Conservation (phyloP, 495 filamentous ascomycete species). For the Aspergillus steynii region DNA sequence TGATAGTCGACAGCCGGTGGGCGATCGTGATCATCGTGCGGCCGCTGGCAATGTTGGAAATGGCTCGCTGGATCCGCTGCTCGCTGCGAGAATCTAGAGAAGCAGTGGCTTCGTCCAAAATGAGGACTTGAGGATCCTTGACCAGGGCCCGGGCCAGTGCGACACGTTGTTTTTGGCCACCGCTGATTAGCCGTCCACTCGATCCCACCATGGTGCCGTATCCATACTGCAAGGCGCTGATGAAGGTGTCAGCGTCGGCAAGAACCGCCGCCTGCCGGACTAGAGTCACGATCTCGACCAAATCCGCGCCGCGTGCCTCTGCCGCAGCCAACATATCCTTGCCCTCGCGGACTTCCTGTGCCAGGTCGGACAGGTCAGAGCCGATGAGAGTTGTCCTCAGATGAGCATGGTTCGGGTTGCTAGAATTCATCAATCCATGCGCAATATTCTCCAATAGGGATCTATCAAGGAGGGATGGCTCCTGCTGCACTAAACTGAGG, state of each 20-base stretch:
- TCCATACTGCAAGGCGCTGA: slow-evolving; percentile 48
- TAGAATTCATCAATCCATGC: slow-evolving; percentile 62
- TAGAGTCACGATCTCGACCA: slow-evolving; percentile 41
- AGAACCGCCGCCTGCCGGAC: slow-evolving; percentile 40
- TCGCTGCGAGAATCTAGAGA: slow-evolving; percentile 56
- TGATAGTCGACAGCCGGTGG: slow-evolving; percentile 50
- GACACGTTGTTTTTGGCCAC: slow-evolving; percentile 64
- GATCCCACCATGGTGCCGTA: slow-evolving; percentile 54
- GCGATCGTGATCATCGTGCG: slow-evolving; percentile 51
- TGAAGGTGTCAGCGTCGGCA: slow-evolving; percentile 47
- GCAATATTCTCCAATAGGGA: slow-evolving; percentile 71
- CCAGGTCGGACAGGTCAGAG: slow-evolving; percentile 32
- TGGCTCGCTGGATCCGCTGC: slow-evolving; percentile 51
- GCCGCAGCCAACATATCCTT: slow-evolving; percentile 34
- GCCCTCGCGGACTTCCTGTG: slow-evolving; percentile 35
- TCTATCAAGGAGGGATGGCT: slow-evolving; percentile 62
- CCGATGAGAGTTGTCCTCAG: slow-evolving; percentile 34
- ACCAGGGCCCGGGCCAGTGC: slow-evolving; percentile 72
- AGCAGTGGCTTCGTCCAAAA: slow-evolving; percentile 80
- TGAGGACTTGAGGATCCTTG: slow-evolving; percentile 76
- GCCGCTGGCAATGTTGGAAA: slow-evolving; percentile 45
- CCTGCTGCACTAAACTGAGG: slow-evolving; percentile 67
- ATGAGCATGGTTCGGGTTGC: slow-evolving; percentile 43
- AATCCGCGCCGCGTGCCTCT: slow-evolving; percentile 25
- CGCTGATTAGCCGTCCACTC: slow-evolving; percentile 59